Evolutionary conservation across 371 early-diverging fungal species (phyloP), one percentile per base, ranked within the genome.

Genomic region (Lichtheimia corymbifera): DNA sequence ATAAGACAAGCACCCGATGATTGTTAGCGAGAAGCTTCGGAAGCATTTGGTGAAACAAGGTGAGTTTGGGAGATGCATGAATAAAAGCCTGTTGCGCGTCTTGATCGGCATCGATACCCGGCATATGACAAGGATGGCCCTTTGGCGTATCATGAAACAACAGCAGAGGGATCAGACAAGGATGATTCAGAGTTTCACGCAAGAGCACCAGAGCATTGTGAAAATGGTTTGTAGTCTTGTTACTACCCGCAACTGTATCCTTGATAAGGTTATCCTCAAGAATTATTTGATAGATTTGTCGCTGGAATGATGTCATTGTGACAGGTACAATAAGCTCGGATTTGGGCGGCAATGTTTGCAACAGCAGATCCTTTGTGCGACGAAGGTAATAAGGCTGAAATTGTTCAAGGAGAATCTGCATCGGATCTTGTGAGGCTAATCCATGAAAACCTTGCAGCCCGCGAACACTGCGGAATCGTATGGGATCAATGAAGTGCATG

Each of bases 381-480:
- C 99, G 79, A 63, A 99, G 70, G 58, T 99, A 89, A 73, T 94
- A 92, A 14, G 95, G 96, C 52, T 82, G 68, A 28, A 95, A 67
- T 24, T 67, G 65, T 1, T 59, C 55, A 53, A 77, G 80, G 5
- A 80, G 52, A 12, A 70, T 70, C 17, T 68, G 73, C 13, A 80
- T 65, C 20, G 58, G 72, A 1, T 68, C 73, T 9, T 74, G 65
- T 11, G 76, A 67, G 57, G 83, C 61, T 27, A 80, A 79, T 28
- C 60, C 72, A 63, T 88, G 89, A 57, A 83, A 61, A 18, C 69
- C 68, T 15, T 86, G 87, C 54, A 89, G 67, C 27, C 66, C 71
- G 4, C 73, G 70, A 0, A 82, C 67, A 42, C 86, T 76, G 7
- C 42, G 44, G 58, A 83, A 88, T 35, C 63, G 60, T 2, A 47